These are phyloP conservation scores for Marvania coccoides DNA, from an alignment of 139 green algal genomes.

Conservation along the genomic window DNA sequence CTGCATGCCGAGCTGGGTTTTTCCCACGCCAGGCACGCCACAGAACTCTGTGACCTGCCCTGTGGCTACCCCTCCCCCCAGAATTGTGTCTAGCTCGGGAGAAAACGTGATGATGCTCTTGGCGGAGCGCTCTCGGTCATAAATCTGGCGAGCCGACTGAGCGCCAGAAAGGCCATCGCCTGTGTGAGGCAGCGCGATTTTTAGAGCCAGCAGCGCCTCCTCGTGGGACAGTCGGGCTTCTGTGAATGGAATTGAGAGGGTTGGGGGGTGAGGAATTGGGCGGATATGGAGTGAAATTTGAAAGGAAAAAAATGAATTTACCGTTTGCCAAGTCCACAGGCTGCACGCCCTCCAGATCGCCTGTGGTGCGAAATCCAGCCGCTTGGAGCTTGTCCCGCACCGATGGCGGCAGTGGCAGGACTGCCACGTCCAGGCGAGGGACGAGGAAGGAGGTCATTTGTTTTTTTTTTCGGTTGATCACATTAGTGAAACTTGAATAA, in stretches of 20 bases:
- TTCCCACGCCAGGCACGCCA: conserved; percentile 76
- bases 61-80: conserved; percentile 53
- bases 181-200: neutral
- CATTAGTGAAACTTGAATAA: too few relatives aligned
- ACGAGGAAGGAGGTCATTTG: too few relatives aligned
- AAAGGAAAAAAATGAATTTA: neutral
- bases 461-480: too few relatives aligned
- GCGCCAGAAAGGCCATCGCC: neutral
- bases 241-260: neutral
- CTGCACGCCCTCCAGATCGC: conserved; percentile 16
- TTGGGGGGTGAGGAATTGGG: neutral
- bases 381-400: conserved; percentile 26
- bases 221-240: conserved; percentile 28
- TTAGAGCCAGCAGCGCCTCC: conserved; percentile 23
- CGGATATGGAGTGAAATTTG: neutral
- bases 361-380: conserved; percentile 28
- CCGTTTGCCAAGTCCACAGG: conserved; percentile 30
- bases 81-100: conserved; percentile 43
- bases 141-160: conserved; percentile 4
- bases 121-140: neutral
- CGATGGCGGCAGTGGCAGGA: conserved; percentile 18
- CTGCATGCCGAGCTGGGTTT: conserved; percentile 85
- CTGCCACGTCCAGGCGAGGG: conserved; percentile 9
- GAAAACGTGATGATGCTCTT: conserved; percentile 48
- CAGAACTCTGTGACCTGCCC: conserved; percentile 71